phyloP scores from a whole-genome alignment of 345 rosid genomes.

The Clausena lansium region DNA sequence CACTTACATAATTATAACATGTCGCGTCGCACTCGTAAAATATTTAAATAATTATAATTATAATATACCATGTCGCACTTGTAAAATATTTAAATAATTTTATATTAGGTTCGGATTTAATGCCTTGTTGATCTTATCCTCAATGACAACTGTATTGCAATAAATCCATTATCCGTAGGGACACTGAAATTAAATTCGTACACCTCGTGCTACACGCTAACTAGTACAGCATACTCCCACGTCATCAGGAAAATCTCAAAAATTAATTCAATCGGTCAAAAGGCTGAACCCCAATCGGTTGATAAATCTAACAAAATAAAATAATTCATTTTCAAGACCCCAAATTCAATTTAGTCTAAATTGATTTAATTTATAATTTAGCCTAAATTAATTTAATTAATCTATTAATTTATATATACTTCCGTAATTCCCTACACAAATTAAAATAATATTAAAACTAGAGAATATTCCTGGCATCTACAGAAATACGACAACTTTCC shows the following conservation, averaged over 20 bases:
- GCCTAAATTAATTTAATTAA: neutral
- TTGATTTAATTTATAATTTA: too few relatives aligned
- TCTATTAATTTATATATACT: neutral
- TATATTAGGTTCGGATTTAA: too few relatives aligned
- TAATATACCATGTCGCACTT: too few relatives aligned
- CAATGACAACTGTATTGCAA: neutral
- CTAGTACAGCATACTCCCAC: neutral
- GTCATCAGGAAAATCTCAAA: neutral
- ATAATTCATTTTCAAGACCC: neutral
- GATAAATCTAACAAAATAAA: neutral
- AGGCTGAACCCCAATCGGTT: neutral
- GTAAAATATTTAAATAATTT: too few relatives aligned
- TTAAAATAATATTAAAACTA: neutral
- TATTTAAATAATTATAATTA: too few relatives aligned
- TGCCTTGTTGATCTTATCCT: neutral
- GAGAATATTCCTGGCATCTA: neutral
- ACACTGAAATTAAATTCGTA: neutral
- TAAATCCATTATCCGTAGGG: too few relatives aligned
- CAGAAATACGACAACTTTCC: neutral
- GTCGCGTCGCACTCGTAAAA: too few relatives aligned
- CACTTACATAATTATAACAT: too few relatives aligned
- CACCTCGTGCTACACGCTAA: neutral
- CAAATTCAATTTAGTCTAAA: neutral
- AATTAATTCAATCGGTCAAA: neutral
- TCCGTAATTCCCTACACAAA: neutral